Evolutionary conservation across 2,329 filamentous ascomycete genomes (phyloP).

Genomic region (Pezicula carpinea): DNA sequence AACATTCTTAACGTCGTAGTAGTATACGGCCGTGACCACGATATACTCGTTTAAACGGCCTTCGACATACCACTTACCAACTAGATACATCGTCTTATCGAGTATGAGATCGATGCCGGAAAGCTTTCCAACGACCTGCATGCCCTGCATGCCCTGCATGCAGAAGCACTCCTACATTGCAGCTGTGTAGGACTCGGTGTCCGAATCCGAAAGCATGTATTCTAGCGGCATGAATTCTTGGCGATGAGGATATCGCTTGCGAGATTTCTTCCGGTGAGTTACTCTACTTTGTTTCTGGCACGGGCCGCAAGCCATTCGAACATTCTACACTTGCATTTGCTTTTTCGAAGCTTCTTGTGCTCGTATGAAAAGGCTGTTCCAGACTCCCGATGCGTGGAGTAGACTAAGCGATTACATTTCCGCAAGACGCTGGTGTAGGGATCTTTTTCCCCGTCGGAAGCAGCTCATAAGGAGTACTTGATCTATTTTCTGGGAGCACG

Average conservation of each 20-base stretch:
- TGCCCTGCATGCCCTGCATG: constrained; percentile 47
- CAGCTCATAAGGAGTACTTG: no score
- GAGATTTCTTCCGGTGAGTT: no score
- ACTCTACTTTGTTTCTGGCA: neutral
- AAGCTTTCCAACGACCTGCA: constrained; percentile 60
- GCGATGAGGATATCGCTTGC: no score
- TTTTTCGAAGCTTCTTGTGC: no score
- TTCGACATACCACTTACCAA: constrained; percentile 38
- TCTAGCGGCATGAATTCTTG: no score
- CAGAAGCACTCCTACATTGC: neutral
- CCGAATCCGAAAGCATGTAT: neutral
- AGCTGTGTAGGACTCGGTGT: neutral
- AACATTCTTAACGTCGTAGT: constrained; percentile 44
- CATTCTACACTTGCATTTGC: constrained; percentile 6
- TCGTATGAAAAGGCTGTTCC: constrained; percentile 1
- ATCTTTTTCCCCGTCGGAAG: neutral
- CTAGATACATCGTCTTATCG: constrained; percentile 44
- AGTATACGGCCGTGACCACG: constrained; percentile 45
- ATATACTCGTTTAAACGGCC: constrained; percentile 47
- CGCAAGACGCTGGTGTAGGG: no score
- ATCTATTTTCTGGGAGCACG: no score
- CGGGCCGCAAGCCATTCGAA: no score
- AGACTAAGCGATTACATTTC: neutral
- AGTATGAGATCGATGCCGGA: constrained; percentile 52
- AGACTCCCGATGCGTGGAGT: neutral